Conservation (phyloP, 768 basidiomycete species). For the Sarcodon sp. region DNA sequence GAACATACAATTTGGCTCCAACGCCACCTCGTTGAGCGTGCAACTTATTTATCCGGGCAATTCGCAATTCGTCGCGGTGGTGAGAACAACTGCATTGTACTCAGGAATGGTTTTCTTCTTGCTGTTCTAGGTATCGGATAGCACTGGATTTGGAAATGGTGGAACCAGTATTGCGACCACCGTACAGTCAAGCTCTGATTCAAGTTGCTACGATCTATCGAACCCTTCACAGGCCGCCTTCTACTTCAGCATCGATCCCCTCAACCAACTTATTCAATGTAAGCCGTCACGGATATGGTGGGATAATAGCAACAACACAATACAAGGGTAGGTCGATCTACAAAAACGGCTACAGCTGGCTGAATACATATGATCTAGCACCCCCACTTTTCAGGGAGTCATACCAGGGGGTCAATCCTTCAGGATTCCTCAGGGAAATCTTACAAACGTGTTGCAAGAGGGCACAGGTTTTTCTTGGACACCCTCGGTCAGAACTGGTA, state of each 20-base stretch:
- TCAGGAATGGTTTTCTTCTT: neutral
- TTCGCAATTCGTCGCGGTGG: constrained; percentile 68
- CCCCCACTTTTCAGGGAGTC: constrained; percentile 50
- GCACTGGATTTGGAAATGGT: constrained; percentile 51
- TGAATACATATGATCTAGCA: constrained; percentile 20
- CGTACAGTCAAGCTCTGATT: constrained; percentile 36
- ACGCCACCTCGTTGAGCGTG: constrained; percentile 30
- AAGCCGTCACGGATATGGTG: constrained; percentile 52
- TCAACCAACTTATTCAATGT: constrained; percentile 58
- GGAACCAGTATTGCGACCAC: constrained; percentile 59
- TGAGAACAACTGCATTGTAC: constrained; percentile 19
- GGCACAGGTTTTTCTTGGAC: constrained; percentile 65
- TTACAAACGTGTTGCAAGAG: constrained; percentile 26
- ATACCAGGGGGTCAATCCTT: constrained; percentile 78
- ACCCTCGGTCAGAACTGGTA: constrained; percentile 48
- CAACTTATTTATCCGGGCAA: constrained; percentile 49
- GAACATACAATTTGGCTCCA: constrained; percentile 35
- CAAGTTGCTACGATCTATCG: constrained; percentile 46
- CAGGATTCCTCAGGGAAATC: constrained; percentile 34
- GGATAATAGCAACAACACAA: constrained; percentile 24
- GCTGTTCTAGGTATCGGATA: constrained; percentile 39
- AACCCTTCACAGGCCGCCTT: constrained; percentile 37
- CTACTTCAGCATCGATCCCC: constrained; percentile 46
- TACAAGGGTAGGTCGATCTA: constrained; percentile 34
- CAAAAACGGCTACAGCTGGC: neutral